Base-by-base conservation (phyloP, 495 filamentous ascomycete genomes). In the Lasiosphaeria hispida region DNA sequence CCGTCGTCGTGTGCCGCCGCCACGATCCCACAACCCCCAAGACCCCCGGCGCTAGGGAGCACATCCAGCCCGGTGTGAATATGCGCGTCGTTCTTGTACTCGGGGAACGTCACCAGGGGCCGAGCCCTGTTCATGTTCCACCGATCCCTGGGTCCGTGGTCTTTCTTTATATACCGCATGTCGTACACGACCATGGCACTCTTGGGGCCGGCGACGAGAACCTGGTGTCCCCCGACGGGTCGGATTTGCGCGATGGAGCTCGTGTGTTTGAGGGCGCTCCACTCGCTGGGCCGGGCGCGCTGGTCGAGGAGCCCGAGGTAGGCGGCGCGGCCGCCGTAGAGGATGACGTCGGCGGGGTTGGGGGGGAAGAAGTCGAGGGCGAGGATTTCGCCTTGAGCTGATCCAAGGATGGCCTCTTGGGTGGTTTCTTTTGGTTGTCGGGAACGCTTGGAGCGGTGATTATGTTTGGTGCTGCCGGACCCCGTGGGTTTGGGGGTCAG, bases 1-100 rank as follows among this genome's bases (percentile, higher is more conserved):
- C 63, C 68, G 38, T 75, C 72, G 48, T 74, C 73, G 35, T 79
- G 75, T 1, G 75, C 72, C 0, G 76, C 71, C 3, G 75, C 76
- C 8, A 75, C 72, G 10, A 75, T 8, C 10, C 73, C 75, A 11
- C 39, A 11, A 1, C 44, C 30, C 0, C 55, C 53, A 0, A 68
- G 62, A 2, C 45, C 49, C 7, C n/a, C n/a, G n/a, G n/a, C n/a
- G n/a, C n/a, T n/a, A n/a, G 50, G 19, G n/a, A 69, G 61, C 10
- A 73, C 63, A 34, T 73, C 75, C 10, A 77, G 55, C 10, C 77
- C 77, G 15, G 70, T 68, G 7, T 69, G 36, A 18, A 72, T 50
- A 19, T 67, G 64, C 0, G 70, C 67, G 3, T 42, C 53, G 63
- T 77, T 78, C 42, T 56, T 56, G 59, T 76, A 78, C 2, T 60